Evolutionary conservation across 495 filamentous ascomycete genomes (phyloP), one percentile per base, ranked within the genome.

Genomic region (Diplogelasinospora grovesii): DNA sequence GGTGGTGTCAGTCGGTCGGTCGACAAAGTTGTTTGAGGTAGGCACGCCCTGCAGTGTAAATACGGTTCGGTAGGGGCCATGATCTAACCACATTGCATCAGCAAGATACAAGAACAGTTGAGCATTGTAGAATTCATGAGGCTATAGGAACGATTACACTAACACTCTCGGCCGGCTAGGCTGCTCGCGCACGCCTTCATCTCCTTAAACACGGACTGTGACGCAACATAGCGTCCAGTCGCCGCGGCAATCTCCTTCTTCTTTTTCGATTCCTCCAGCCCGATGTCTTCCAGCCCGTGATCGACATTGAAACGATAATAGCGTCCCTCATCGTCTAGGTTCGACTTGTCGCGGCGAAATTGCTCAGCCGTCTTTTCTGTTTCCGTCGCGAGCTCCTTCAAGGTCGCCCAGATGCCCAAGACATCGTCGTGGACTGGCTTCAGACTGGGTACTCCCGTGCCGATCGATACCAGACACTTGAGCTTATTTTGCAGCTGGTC

Each of bases 291-390:
- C 9, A 74, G 41, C 1, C 69, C 67, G 24, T 53, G 55, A 5
- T 56, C 45, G 5, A 73, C 63, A 52, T 73, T 72, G 42, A 73
- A 72, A 5, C 70, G 60, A 46, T 64, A 71, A 42, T 69, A 58
- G 22, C 52, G 57, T 8, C 54, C 49, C 15, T 61, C 49, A 15
- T 60, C 40, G 36, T 58, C 50, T 15, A 69, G 53, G 26, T 54
- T 23, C 34, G 53, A 50, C 36, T 73, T 55, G 28, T 68, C 57
- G 28, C 52, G 49, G 6, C 52, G 48, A 39, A 74, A 69, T 38
- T 55, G 49, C 30, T 59, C 43, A 5, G 61, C 64, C 13, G 60
- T 60, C 26, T 56, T 51, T 36, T 74, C 65, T 8, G 65, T 65
- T 31, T 72, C 68, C 4, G 52, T 61, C 3, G 60, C 52, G 10